A percentile compares a stretch with the other conserved stretches of the same genome.
These are phyloP conservation scores for Epithele typhae DNA, from an alignment of 768 basidiomycete species.

Conservation along the genomic window DNA sequence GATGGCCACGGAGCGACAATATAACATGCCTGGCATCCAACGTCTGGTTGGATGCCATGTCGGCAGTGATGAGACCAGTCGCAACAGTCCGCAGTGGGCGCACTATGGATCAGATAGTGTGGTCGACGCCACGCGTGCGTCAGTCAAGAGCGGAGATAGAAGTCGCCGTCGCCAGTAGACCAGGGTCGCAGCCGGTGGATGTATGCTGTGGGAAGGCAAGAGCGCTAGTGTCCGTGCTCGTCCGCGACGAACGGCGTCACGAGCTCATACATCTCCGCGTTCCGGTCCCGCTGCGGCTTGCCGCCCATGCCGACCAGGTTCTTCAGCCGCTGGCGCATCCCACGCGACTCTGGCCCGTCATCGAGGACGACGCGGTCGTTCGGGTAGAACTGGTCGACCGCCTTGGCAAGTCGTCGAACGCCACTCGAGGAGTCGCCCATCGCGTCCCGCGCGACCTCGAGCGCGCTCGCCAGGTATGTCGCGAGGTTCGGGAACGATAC, in stretches of 20 bases:
- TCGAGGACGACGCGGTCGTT: slow-evolving; percentile 31
- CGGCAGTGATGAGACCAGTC: too few species aligned
- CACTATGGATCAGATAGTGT: too few species aligned
- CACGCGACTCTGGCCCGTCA: slow-evolving; percentile 34
- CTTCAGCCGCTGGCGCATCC: slow-evolving; percentile 53
- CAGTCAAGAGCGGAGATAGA: too few species aligned
- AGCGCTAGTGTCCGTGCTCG: slow-evolving; percentile 55
- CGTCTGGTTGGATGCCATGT: too few species aligned
- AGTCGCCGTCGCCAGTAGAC: neutral
- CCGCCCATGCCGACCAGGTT: slow-evolving; percentile 52
- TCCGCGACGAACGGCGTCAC: slow-evolving; percentile 81
- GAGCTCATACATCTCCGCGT: slow-evolving; percentile 77
- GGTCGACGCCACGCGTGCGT: too few species aligned
- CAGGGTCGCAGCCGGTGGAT: neutral
- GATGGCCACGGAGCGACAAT: too few species aligned
- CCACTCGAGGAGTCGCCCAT: slow-evolving; percentile 56
- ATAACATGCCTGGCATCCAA: too few species aligned
- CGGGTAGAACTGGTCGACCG: slow-evolving; percentile 65
- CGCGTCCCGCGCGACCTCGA: slow-evolving; percentile 64
- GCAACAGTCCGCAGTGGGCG: too few species aligned
- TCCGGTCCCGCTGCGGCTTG: slow-evolving; percentile 49
- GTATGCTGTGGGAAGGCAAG: neutral
- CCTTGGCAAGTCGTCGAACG: slow-evolving; percentile 63
- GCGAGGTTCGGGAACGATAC: slow-evolving; percentile 75
- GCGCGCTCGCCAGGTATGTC: slow-evolving; percentile 65